Evolutionary conservation across 306 rosid species (phyloP), one percentile per base, ranked within the genome.

Genomic region (Cicer chorassanicum): DNA sequence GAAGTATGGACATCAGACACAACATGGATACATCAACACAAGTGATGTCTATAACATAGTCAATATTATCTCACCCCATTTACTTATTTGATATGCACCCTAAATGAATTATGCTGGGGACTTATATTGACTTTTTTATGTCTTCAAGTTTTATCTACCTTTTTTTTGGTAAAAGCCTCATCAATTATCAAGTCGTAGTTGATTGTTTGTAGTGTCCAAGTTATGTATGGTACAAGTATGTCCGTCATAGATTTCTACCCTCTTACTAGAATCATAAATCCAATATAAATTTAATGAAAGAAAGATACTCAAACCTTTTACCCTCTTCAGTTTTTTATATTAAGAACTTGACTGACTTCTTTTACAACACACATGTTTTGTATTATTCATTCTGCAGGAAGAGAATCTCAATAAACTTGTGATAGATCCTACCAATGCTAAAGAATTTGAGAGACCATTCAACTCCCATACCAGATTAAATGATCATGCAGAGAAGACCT

Each of bases 401-500:
- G 89, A 90, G 82, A 86, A 90, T 50, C 78, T 80, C 83, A 87
- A 82, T 73, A 88, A 87, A 42, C 65, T 85, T 67, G 84, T 72
- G 50, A 81, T 81, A 49, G 97, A 91, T 82, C 85, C 92, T 45
- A 77, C 73, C 61, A 81, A 68, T 76, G 93, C 70, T 72, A 82
- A 79, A 85, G 98, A 94, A 61, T 84, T 82, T 61, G 89, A 82
- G 85, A 84, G 88, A 74, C 87, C 94, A 48, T 83, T 88, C 77
- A 84, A 84, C 84, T 80, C 90, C 18, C 59, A 78, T 41, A 66
- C 78, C 55, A 89, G 68, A 80, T 55, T 89, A 65, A 65, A 78
- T 14, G 93, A 84, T 40, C 88, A 70, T 14, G 89, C 56, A 19
- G 93, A 88, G 54, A 87, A 84, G 67, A 69, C 81, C 80, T 57